Base-by-base conservation (phyloP, 176 grass and related monocot species). In the Thalia dealbata region DNA sequence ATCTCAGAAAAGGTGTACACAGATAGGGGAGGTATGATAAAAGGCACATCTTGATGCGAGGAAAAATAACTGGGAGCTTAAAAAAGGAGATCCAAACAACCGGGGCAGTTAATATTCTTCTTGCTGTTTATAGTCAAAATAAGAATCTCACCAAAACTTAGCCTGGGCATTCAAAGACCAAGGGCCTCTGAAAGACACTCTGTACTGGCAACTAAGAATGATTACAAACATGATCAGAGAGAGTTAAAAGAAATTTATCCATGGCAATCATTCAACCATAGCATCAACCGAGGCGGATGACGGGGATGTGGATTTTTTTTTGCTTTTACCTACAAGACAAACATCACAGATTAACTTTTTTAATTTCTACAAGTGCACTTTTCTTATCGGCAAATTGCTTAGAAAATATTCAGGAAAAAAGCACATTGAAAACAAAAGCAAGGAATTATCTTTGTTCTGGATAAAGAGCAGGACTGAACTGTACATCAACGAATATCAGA, bases 241-340 rank as follows among this genome's bases (percentile, higher is more conserved):
- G 72, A 15, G 26, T 16, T 41, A 16, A 25, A 70, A 76, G 64
- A 3, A 44, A 6, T 3, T 28, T 70, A 22, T 73, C 32, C 16
- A 10, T 48, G 13, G 43, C 26, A 0, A 19, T 91, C 82, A 91
- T 71, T 88, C 85, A 81, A 88, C 78, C 89, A 91, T 91, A 50
- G 68, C 67, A 12, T 88, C 89, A 45, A 64, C 70, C 43, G 75
- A 80, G 13, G 65, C 83, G 38, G 82, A 75, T 0, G 80, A 28
- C 22, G 75, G 75, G 0, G 30, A 63, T 3, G 81, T 82, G 21
- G 54, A 83, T 71, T 84, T 92, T 21, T 75, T 70, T 84, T 86
- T 92, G 80, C 78, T 86, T 54, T 86, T 88, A 46, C 89, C 89
- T 92, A 77, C 69, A 66, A 54, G 71, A 69, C 16, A 79, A 35